Conservation (phyloP, 441 rosid species). For the Bocquillonia castaneifolia region DNA sequence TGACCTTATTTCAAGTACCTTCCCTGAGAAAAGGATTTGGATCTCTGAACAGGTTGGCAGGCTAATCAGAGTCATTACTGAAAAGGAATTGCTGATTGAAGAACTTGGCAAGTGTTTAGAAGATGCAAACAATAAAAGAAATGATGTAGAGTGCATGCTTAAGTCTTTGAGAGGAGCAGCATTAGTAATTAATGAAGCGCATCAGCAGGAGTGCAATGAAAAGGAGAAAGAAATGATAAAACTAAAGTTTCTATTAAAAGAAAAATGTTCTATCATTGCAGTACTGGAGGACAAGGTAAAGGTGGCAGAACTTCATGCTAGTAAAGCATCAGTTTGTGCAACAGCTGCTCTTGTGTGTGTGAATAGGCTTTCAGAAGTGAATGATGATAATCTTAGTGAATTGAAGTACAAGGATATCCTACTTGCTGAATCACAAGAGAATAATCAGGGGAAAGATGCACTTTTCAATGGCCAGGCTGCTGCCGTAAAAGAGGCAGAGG, state of each 20-base stretch:
- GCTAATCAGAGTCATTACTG: constrained; percentile 58
- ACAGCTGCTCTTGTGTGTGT: constrained; percentile 79
- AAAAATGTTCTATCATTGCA: constrained; percentile 39
- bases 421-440: constrained; percentile 46
- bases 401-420: constrained; percentile 50
- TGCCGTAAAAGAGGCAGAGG: constrained; percentile 37
- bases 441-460: constrained; percentile 38
- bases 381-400: constrained; percentile 34
- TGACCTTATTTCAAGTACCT: constrained; percentile 58
- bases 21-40: constrained; percentile 82
- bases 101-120: constrained; percentile 80
- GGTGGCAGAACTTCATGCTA: constrained; percentile 42
- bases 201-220: constrained; percentile 74
- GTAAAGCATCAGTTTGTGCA: constrained; percentile 59
- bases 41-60: constrained; percentile 81
- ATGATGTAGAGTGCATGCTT: constrained; percentile 78
- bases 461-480: constrained; percentile 41
- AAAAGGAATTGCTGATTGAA: constrained; percentile 72
- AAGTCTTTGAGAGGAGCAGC: constrained; percentile 88
- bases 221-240: constrained; percentile 59
- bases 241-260: constrained; percentile 52
- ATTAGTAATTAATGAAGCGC: constrained; percentile 77
- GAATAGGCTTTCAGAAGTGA: constrained; percentile 63
- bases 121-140: constrained; percentile 67
- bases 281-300: constrained; percentile 62